Evolutionary conservation across 306 rosid genomes (phyloP).

Genomic region (Corylus heterophylla): DNA sequence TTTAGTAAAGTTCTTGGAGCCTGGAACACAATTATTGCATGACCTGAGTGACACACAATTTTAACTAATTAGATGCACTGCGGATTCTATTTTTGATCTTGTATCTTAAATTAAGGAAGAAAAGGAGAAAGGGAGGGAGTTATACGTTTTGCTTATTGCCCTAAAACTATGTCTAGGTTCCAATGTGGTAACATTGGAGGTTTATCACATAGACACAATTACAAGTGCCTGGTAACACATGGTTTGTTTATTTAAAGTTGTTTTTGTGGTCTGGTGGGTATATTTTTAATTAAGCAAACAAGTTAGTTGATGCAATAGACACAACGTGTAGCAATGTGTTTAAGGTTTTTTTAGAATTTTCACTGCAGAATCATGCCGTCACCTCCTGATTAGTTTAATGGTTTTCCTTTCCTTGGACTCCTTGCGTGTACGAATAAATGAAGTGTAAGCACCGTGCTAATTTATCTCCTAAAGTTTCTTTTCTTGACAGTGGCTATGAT

Average conservation of each 20-base stretch:
- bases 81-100: not conserved
- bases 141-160: not conserved
- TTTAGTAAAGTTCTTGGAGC: not conserved
- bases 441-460: not conserved
- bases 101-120: not conserved
- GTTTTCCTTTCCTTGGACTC: not conserved
- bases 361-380: not conserved
- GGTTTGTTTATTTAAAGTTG: not conserved
- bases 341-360: conserved; percentile 10
- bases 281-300: not conserved
- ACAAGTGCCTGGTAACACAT: not conserved
- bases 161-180: not conserved
- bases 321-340: conserved; percentile 3
- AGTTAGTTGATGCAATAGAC: conserved; percentile 11
- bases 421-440: not conserved
- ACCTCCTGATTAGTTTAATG: not conserved
- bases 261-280: not conserved
- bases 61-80: not conserved
- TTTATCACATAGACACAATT: not conserved
- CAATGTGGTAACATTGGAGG: not conserved
- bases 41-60: not conserved
- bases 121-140: not conserved
- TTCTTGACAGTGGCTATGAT: conserved; percentile 75
- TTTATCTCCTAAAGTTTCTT: conserved; percentile 28
- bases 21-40: not conserved